Percentiles rank a stretch among this genome's conserved stretches.
Conservation (phyloP, 208 protist species). For the Wallacemonas sp. region DNA sequence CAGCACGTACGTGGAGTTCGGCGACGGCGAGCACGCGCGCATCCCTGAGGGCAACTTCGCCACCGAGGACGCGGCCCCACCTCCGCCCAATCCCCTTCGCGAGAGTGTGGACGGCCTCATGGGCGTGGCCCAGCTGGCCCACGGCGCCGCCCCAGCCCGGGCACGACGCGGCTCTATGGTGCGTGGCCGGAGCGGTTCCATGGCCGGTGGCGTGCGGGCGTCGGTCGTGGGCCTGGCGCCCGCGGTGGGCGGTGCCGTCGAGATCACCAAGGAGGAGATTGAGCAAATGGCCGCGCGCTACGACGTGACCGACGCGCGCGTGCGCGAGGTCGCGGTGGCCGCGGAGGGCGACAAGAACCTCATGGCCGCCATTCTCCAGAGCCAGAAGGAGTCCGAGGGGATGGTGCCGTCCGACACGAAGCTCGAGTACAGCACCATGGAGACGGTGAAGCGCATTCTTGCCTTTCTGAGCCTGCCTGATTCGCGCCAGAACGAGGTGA, state of each 20-base stretch:
- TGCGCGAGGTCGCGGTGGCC: conserved; percentile 60
- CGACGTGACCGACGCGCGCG: conserved; percentile 39
- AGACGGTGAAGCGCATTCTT: conserved; percentile 62
- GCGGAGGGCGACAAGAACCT: conserved; percentile 63
- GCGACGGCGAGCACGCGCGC: conserved; percentile 24
- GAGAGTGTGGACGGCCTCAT: neutral
- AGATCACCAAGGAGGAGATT: conserved; percentile 58
- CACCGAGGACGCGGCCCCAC: neutral
- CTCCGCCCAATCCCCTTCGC: neutral
- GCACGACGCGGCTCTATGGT: conserved; percentile 10
- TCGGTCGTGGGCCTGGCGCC: neutral
- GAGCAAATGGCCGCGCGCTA: conserved; percentile 43
- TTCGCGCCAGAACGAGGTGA: conserved; percentile 57
- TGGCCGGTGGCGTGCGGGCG: neutral
- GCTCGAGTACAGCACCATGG: conserved; percentile 58
- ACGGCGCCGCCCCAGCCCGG: conserved; percentile 1
- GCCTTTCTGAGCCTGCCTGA: conserved; percentile 46
- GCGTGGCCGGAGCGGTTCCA: conserved; percentile 16
- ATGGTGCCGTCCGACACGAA: conserved; percentile 25
- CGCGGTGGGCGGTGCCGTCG: conserved; percentile 17
- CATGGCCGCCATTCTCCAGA: conserved; percentile 59
- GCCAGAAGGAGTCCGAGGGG: conserved; percentile 34
- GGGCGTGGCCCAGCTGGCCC: neutral
- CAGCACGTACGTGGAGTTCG: conserved; percentile 44
- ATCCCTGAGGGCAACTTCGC: conserved; percentile 35